Evolutionary conservation across 352 stramenopile species (phyloP), one percentile per base, ranked within the genome.

Genomic region (Globisporangium barbulae): DNA sequence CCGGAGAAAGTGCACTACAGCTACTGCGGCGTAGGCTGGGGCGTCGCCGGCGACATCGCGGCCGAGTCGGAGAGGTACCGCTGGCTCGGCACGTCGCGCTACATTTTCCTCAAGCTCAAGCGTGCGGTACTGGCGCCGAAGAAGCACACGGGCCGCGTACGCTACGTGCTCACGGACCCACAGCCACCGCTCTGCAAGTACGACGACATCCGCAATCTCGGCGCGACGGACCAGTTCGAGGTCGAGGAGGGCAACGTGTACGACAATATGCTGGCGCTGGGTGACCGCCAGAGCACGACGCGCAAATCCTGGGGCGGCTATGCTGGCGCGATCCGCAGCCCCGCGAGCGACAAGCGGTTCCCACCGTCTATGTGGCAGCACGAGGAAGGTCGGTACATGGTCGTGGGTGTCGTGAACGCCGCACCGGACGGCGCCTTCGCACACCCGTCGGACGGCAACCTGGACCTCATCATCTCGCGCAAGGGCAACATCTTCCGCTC

Each of bases 211-310:
- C 81, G 78, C 21, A 82, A 93, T 71, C 68, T 76, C 22, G 85
- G 85, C 22, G 85, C 85, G 1, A 56, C 85, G n/a, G 85, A 93
- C 61, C 85, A 93, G 65, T 93, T 90, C 57, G 85, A 93, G 30
- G 76, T 91, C 58, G 85, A 93, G 35, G 85, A 93, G 75, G 85
- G 81, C 42, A 91, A 76, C 47, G 82, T 91, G 44, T 93, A 93
- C 61, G 82, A 91, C 61, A 71, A 66, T 45, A 30, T 21, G 17
- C 19, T 47, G 19, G 44, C 35, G 49, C 31, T 57, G 52, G 52
- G 30, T 5, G 75, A 85, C 22, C 76, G 71, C 31, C 64, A 75
- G 19, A 79, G 66, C 7, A 72, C 76, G 47, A 69, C 75, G 19
- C 83, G 83, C 65, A 89, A 87, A 65, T 91, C 83, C 21, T 91